Evolutionary conservation across 208 protist genomes (phyloP), one percentile per base, ranked within the genome.

Genomic region (Lotmaria passim): DNA sequence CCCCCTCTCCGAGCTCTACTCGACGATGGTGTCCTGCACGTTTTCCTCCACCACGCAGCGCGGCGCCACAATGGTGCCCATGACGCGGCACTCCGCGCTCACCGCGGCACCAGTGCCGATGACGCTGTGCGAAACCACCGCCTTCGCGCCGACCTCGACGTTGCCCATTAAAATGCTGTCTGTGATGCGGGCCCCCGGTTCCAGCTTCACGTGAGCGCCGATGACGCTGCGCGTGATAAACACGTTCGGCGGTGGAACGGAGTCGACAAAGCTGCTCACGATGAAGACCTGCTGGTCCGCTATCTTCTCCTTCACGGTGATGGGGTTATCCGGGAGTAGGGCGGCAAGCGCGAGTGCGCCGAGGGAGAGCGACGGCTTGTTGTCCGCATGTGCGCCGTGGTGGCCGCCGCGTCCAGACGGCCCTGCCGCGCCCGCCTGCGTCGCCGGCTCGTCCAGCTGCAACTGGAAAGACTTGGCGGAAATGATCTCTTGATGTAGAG

Each of bases 151-250:
- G 34, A 96, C 75, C 70, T 93, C 86, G 3, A 84, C 86, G 51
- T 90, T 82, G 21, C 76, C 83, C 57, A 92, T 74, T 36, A 93
- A 82, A 51, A 95, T 75, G 58, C 82, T 90, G 70, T 95, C 85
- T 8, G 67, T 86, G 57, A 95, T 84, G 39, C 79, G 79, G 5
- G 80, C 87, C 14, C 83, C 80, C 2, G 64, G 36, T 11, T 80
- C 85, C 36, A 95, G 74, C 59, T 58, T 86, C 26, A 93, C 90
- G 56, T 91, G 83, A 2, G 64, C 76, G 7, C 91, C 91, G 77
- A 96, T 86, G 58, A 94, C 83, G 57, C 91, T 96, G 50, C 81
- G 66, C 7, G 79, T 87, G 57, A 94, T 83, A 60, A 71, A 85
- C 7, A 78, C 76, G 63, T 87, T 90, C 28, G 78, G 77, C 33